Base-by-base conservation (phyloP, 148 eudicot species). In the Suaeda aralocaspica region DNA sequence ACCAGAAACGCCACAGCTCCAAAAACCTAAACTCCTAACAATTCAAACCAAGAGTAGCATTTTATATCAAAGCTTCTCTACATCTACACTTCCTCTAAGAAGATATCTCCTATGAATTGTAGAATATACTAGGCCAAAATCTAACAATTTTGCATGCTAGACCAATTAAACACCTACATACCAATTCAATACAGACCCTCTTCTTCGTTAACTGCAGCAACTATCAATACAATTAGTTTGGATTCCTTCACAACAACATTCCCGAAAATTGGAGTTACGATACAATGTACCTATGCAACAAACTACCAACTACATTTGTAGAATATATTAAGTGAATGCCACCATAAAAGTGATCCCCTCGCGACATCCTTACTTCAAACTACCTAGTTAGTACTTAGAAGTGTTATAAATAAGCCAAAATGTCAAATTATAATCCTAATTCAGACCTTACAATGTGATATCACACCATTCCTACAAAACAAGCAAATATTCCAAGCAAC, bases 31-130 rank as follows among this genome's bases (percentile, higher is more conserved):
- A 39, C 42, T 0, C 25, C 25, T 8, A 9, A 64, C 33, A 42
- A 45, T 65, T 21, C 13, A 65, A 45, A 46, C 26, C n/a, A n/a
- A n/a, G n/a, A n/a, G n/a, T n/a, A n/a, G n/a, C n/a, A n/a, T 3
- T 36, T 36, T 8, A 36, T 8, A 3, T 36, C 41, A 36, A 9
- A 25, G 50, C 30, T 64, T 45, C 34, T n/a, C n/a, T n/a, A n/a
- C n/a, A n/a, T n/a, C n/a, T n/a, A n/a, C n/a, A n/a, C n/a, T 64
- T 64, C 68, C 68, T 41, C 12, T 64, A 44, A 28, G 9, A 14
- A 12, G 52, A 24, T 24, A 28, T 44, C n/a, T 5, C 33, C n/a
- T 64, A 24, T 7, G 33, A 44, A 64, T 9, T 24, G 7, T 1
- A 41, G 18, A 2, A 63, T 2, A 16, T n/a, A 63, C 6, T 13